phyloP scores from a whole-genome alignment of 495 filamentous ascomycete genomes.

The Ascodesmis nigricans region DNA sequence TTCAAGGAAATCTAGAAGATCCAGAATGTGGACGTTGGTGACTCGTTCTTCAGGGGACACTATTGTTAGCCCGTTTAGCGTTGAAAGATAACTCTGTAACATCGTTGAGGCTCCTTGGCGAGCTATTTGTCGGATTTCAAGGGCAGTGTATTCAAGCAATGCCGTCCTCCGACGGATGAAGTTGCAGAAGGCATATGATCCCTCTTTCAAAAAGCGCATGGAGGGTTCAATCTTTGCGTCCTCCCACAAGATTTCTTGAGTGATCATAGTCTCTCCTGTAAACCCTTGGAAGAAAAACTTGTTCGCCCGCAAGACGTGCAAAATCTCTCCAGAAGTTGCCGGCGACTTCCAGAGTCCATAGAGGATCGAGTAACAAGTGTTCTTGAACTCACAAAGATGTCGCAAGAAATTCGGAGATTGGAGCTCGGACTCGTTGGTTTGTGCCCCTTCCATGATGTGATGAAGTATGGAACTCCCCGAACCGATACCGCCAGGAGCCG shows the following conservation, averaged over 20 bases:
- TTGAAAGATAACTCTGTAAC: constrained; percentile 54
- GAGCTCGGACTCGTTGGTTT: background rate
- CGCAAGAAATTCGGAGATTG: constrained; percentile 1
- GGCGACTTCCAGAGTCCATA: constrained; percentile 64
- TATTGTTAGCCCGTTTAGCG: constrained; percentile 51
- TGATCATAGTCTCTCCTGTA: constrained; percentile 38
- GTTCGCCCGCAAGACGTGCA: constrained; percentile 52
- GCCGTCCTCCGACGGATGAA: constrained; percentile 53
- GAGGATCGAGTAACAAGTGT: constrained; percentile 53
- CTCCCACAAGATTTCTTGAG: constrained; percentile 40
- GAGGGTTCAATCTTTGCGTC: constrained; percentile 22
- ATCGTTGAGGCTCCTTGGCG: constrained; percentile 47
- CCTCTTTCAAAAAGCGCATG: constrained; percentile 41
- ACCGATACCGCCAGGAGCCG: constrained; percentile 18
- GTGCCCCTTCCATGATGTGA: constrained; percentile 32
- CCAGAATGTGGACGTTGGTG: constrained; percentile 54
- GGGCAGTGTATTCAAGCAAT: constrained; percentile 58
- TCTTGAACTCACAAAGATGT: constrained; percentile 36
- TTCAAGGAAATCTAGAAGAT: constrained; percentile 79
- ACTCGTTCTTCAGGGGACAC: constrained; percentile 35
- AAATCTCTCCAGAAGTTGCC: constrained; percentile 48
- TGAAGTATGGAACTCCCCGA: constrained; percentile 58
- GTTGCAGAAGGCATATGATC: constrained; percentile 42
- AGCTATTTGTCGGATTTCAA: constrained; percentile 59
- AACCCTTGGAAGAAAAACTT: constrained; percentile 54